Percentiles rank a stretch among this genome's conserved stretches.
phyloP scores from a whole-genome alignment of 225 moss, liverwort and hornwort species.

The Sphagnum tenellum region DNA sequence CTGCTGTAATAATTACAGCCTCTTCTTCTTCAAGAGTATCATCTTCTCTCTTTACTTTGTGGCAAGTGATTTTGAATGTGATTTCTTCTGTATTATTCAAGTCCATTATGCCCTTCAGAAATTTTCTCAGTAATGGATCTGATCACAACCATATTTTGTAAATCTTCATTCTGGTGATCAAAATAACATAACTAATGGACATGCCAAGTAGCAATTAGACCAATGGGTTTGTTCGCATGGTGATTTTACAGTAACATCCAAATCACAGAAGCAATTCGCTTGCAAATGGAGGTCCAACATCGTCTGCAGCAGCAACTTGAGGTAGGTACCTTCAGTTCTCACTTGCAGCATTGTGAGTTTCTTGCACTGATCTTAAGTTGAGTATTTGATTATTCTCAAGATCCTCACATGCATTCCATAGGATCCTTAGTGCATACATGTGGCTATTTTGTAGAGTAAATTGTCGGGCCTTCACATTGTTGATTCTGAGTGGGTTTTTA shows the following conservation, averaged over 20 bases:
- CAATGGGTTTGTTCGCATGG: conserved; percentile 7
- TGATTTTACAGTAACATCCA: conserved; percentile 53
- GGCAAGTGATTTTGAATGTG: background rate
- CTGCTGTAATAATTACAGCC: too few relatives aligned
- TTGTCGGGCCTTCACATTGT: too few relatives aligned
- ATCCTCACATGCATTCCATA: too few relatives aligned
- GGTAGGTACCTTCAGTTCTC: conserved; percentile 24
- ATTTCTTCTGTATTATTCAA: background rate
- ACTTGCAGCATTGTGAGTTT: too few relatives aligned
- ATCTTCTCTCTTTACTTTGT: background rate
- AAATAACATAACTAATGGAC: too few relatives aligned
- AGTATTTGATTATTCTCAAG: background rate
- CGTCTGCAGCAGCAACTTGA: conserved; percentile 87
- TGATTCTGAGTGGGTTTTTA: too few relatives aligned
- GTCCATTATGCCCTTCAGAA: too few relatives aligned
- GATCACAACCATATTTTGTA: background rate
- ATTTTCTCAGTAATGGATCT: background rate
- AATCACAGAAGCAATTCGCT: conserved; percentile 85
- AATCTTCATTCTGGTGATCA: background rate
- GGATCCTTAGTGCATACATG: too few relatives aligned
- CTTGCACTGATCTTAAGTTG: background rate
- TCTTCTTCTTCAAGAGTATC: background rate
- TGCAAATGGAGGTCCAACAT: conserved; percentile 97
- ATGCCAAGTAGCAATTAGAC: background rate
- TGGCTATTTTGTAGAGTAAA: too few relatives aligned